Conservation (phyloP, 2,329 filamentous ascomycete genomes). For the Xylaria sp. region DNA sequence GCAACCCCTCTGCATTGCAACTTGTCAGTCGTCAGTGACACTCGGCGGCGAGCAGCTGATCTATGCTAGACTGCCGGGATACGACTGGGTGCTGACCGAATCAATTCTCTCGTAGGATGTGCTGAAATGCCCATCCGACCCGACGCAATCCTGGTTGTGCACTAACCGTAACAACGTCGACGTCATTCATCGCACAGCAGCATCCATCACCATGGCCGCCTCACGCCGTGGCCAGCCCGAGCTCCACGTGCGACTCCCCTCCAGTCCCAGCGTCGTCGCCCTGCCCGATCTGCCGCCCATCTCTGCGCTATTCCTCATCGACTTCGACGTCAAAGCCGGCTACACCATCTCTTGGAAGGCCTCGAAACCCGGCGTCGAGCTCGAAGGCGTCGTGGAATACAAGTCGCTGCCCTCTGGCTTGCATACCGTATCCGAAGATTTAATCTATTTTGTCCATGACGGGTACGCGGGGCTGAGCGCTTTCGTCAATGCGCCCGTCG, state of each 20-base stretch:
- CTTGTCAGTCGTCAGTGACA: background rate
- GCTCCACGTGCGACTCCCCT: slow-evolving; percentile 49
- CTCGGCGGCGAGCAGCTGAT: slow-evolving; percentile 14
- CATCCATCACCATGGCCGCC: slow-evolving; percentile 45
- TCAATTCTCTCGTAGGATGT: slow-evolving; percentile 22
- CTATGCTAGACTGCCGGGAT: background rate
- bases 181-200: slow-evolving; percentile 15
- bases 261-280: slow-evolving; percentile 45
- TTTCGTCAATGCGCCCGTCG: slow-evolving; percentile 85
- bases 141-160: slow-evolving; percentile 10
- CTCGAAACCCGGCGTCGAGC: slow-evolving; percentile 72
- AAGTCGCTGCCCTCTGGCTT: slow-evolving; percentile 94
- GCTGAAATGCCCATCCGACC: slow-evolving; percentile 29
- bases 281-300: slow-evolving; percentile 67
- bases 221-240: slow-evolving; percentile 50
- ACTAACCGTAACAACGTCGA: slow-evolving; percentile 3
- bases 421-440: slow-evolving; percentile 86
- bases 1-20: slow-evolving; percentile 20
- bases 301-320: slow-evolving; percentile 85
- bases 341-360: slow-evolving; percentile 92
- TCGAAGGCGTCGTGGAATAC: slow-evolving; percentile 93
- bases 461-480: slow-evolving; percentile 88
- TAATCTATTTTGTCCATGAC: slow-evolving; percentile 93
- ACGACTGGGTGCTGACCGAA: slow-evolving; percentile 11
- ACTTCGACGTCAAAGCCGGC: slow-evolving; percentile 92